Evolutionary conservation across 2,329 filamentous ascomycete species (phyloP), one percentile per base, ranked within the genome.

Genomic region (Graphium sp.): DNA sequence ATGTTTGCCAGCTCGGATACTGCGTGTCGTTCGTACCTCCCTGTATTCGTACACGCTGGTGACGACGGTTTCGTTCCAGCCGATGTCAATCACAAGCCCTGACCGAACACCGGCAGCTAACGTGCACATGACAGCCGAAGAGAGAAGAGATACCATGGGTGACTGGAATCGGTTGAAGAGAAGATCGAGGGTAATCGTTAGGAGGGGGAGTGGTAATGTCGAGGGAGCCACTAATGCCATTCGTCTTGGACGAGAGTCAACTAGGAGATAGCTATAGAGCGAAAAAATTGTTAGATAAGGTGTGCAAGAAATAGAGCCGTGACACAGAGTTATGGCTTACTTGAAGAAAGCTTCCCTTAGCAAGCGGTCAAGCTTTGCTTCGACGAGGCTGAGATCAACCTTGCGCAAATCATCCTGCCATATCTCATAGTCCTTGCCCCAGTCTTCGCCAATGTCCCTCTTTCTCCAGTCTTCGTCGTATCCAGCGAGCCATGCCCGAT

Each of bases 11-110:
- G 72, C 84, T 37, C 89, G 65, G 10, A 81, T 61, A 22, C 70
- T 87, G 30, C 81, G 66, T 32, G 62, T 68, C 30, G 70, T 71
- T 11, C 64, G 60, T 2, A 93, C 70, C 47, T 92, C 84, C 30
- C 81, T 74, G 47, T 84, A 93, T 52, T 98, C 89, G 45, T 85
- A 95, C 6, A 95, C 64, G 5, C 75, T 79, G 1, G 83, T 92
- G 14, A 91, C 69, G 1, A 76, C 66, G 0, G 85, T 92, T 50
- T 95, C 89, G 23, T 74, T 66, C 89, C 89, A 98, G 24, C 87
- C 89, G 34, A 98, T 64, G 44, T 98, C 84, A 21, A 98, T 62
- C 1, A 95, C 71, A 23, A 98, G 50, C 1, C 77, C 83, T n/a
- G 81, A 82, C 10, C 89, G 73, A 22, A 92, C 57, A 1, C 89